These are phyloP conservation scores for Colletotrichum sublineola DNA, from an alignment of 2,329 filamentous ascomycete genomes.

Conservation along the genomic window DNA sequence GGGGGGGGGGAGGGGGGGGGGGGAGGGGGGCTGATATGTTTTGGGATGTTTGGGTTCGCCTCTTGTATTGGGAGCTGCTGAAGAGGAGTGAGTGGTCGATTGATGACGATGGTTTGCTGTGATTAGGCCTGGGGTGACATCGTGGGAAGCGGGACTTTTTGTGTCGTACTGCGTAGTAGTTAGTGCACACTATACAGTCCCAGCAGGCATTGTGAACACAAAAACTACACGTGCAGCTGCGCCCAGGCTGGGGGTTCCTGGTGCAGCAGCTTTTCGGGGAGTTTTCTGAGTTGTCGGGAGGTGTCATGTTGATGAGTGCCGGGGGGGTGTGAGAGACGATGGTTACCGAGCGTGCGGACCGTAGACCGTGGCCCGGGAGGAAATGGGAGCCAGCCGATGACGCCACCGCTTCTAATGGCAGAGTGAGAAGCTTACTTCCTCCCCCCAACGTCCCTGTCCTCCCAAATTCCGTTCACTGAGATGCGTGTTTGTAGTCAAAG, in stretches of 20 bases:
- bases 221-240: not conserved
- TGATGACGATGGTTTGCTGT: constrained; percentile 16
- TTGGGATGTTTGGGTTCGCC: not conserved
- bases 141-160: constrained; percentile 12
- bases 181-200: not conserved
- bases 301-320: not conserved
- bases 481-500: not conserved
- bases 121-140: constrained; percentile 21
- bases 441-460: not conserved
- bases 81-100: not conserved
- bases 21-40: not conserved
- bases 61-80: not conserved
- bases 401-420: constrained; percentile 24
- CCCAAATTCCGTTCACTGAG: not conserved
- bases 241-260: not conserved
- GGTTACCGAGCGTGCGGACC: constrained; percentile 35
- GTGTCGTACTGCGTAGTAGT: not conserved
- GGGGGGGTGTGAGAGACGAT: not conserved
- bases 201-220: not conserved
- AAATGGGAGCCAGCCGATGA: constrained; percentile 15
- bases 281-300: not conserved
- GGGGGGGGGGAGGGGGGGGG: no score
- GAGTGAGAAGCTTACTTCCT: constrained; percentile 30
- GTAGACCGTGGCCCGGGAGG: constrained; percentile 21
- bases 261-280: not conserved